Evolutionary conservation across 2,329 filamentous ascomycete genomes (phyloP).

Genomic region (Penicillium vulpinum): DNA sequence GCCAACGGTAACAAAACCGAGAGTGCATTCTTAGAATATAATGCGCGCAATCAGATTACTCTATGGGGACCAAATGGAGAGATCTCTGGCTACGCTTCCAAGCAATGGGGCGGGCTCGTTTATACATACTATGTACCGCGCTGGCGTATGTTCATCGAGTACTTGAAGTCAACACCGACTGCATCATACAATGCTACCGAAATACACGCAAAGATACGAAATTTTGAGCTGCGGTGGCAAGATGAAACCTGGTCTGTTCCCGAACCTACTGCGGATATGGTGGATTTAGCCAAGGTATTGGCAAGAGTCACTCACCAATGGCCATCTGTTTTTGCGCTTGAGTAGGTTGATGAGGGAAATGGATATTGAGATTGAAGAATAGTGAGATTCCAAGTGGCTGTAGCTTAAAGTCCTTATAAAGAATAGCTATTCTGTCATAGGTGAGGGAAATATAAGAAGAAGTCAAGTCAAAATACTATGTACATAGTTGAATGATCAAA

Average conservation of each 20-base stretch:
- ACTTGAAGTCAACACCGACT: constrained; percentile 21
- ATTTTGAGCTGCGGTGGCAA: constrained; percentile 21
- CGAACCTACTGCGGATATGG: constrained; percentile 1
- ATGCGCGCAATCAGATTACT: constrained; percentile 54
- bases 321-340: constrained; percentile 12
- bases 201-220: constrained; percentile 5
- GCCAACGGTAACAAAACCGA: constrained; percentile 24
- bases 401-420: background rate
- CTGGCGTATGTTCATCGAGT: constrained; percentile 50
- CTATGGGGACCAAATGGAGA: constrained; percentile 52
- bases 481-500: too few relatives aligned
- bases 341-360: background rate
- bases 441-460: background rate
- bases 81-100: constrained; percentile 54
- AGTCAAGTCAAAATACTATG: too few relatives aligned
- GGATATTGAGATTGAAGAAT: background rate
- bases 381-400: background rate
- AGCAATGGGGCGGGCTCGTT: constrained; percentile 52
- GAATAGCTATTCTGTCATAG: background rate
- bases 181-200: constrained; percentile 12
- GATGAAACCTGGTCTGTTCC: constrained; percentile 9
- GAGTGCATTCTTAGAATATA: constrained; percentile 46
- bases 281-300: constrained; percentile 12
- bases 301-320: constrained; percentile 4
- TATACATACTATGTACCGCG: constrained; percentile 49